Base-by-base conservation (phyloP, 1,284 basidiomycete genomes). In the Marasmius oreades region DNA sequence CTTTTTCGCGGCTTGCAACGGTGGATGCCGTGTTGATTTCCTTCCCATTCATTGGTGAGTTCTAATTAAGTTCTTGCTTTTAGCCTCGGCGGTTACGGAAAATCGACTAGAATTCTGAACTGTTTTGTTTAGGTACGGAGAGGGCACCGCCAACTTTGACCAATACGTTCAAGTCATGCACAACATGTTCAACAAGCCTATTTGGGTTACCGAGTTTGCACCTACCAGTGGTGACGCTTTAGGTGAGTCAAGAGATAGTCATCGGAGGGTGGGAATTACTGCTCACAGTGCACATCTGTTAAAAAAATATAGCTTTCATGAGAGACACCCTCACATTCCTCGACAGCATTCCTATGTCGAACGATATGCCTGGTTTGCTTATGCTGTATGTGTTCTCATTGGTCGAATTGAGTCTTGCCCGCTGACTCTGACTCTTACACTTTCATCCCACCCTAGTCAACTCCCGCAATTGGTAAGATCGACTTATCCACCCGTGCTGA, bases 121-220 rank as follows among this genome's bases (percentile, higher is more conserved):
- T 31, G 28, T 5, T 10, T 31, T 31, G 10, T 26, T n/a, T 14
- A 57, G 56, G 56, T 58, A 58, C 39, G 58, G 58, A 26, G 44
- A 55, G 20, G 58, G 58, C 36, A 51, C 58, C 5, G 16, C 44
- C 7, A 52, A 59, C 48, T 59, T 59, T 37, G 37, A 55, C 20
- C 8, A 12, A 2, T 59, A 55, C 22, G 46, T 59, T 12, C 8
- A 37, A 6, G 45, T 31, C 18, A 55, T 59, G 31, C 45, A 51
- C 39, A 37, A 33, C 6, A 31, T 33, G 36, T 53, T 55, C 51
- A 22, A 51, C 12, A 46, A 53, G 14, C 45, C 45, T 12, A 52
- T 57, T 14, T 59, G 58, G 58, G 53, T 59, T 5, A 59, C 58
- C 23, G 58, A 59, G 37, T 59, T 53, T 44, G 58, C 51, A 8